phyloP scores from a whole-genome alignment of 768 basidiomycete genomes.

The Mycena vulgaris region DNA sequence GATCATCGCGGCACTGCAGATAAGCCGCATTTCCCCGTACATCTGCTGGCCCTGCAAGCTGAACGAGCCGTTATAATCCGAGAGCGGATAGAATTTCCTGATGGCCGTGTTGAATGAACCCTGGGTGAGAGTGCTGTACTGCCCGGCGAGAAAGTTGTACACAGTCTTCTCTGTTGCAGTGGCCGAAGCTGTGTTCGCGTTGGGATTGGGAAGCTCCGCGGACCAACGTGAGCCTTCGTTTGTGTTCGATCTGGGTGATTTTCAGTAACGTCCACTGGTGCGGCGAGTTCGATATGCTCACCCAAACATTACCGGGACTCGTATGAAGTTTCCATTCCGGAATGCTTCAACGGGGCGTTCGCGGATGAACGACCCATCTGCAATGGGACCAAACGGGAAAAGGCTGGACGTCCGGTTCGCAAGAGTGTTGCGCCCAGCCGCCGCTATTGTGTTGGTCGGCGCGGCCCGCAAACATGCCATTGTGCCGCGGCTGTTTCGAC shows the following conservation, averaged over 20 bases:
- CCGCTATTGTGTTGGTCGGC: conserved; percentile 45
- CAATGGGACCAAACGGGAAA: conserved; percentile 57
- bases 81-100: conserved; percentile 51
- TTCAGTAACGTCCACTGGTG: neutral
- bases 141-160: conserved; percentile 59
- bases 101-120: conserved; percentile 50
- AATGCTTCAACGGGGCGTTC: conserved; percentile 59
- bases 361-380: conserved; percentile 53
- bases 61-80: conserved; percentile 50
- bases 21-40: conserved; percentile 62
- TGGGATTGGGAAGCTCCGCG: conserved; percentile 48
- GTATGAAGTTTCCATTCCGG: conserved; percentile 52
- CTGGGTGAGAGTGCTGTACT: conserved; percentile 51
- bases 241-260: conserved; percentile 54
- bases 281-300: conserved; percentile 24
- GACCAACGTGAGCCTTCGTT: conserved; percentile 62
- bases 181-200: conserved; percentile 57
- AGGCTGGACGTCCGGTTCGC: conserved; percentile 50
- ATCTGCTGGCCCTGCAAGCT: conserved; percentile 61
- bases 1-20: conserved; percentile 59
- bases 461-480: conserved; percentile 54
- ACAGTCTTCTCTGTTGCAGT: conserved; percentile 56
- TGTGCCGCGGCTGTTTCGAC: conserved; percentile 35
- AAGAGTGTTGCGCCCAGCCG: conserved; percentile 51
- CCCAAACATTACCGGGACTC: conserved; percentile 60